Conservation (phyloP, 2,329 filamentous ascomycete genomes). For the Gliomastix tumulicola region DNA sequence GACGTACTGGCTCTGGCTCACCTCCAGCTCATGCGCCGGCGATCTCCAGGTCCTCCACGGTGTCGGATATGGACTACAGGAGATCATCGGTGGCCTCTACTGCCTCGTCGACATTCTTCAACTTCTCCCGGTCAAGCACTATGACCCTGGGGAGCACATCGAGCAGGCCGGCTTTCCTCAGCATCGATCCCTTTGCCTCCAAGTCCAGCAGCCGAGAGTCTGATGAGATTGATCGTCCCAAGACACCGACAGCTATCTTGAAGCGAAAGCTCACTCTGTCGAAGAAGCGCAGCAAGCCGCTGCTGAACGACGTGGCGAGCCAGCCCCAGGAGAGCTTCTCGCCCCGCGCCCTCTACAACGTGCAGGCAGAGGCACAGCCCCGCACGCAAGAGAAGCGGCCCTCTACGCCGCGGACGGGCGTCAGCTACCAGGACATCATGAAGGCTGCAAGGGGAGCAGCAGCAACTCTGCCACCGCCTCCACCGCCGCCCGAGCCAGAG, state of each 20-base stretch:
- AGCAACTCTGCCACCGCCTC: not conserved
- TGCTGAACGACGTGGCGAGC: conserved; percentile 30
- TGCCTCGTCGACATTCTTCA: conserved; percentile 22
- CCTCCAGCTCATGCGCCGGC: too few species aligned
- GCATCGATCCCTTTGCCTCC: conserved; percentile 44
- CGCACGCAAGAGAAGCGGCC: too few species aligned
- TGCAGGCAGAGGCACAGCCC: too few species aligned
- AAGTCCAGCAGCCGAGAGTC: conserved; percentile 21
- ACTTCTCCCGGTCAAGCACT: conserved; percentile 31
- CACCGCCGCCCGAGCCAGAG: too few species aligned
- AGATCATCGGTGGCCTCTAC: conserved; percentile 22
- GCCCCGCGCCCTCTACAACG: too few species aligned
- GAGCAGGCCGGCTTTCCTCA: conserved; percentile 39
- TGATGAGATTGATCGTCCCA: conserved; percentile 27
- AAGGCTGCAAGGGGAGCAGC: conserved; percentile 8
- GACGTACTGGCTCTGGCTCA: too few species aligned
- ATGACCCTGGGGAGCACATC: conserved; percentile 26
- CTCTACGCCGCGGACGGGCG: too few species aligned
- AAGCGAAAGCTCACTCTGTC: conserved; percentile 47
- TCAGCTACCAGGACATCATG: conserved; percentile 14
- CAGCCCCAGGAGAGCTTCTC: conserved; percentile 11
- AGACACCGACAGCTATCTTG: conserved; percentile 38
- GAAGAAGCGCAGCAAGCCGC: conserved; percentile 46
- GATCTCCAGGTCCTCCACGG: not conserved
- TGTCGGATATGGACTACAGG: conserved; percentile 6